Evolutionary conservation across 805 yeast species (phyloP), one percentile per base, ranked within the genome.

Genomic region (Yarrowia sp.): DNA sequence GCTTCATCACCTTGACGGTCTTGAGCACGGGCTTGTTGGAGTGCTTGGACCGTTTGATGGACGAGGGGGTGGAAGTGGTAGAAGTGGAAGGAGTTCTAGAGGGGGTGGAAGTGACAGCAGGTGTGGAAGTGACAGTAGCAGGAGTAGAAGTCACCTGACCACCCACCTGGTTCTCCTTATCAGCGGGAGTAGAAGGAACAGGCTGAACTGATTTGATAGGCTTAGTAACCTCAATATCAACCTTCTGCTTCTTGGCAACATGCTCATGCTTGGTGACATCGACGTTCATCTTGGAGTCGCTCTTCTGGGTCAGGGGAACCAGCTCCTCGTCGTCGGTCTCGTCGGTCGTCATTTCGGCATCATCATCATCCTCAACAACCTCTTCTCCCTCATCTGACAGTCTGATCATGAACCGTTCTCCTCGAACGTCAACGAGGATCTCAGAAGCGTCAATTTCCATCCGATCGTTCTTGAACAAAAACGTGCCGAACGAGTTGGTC

Each of bases 401-500:
- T 71, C 87, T 87, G 38, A 88, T 77, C 59, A 86, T 74, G 0
- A 85, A 78, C 16, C 85, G 75, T 68, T 87, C 86, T n/a, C 90
- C 89, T 72, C 91, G 87, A 67, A 94, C 83, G 74, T 91, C 94
- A 66, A 93, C 73, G 22, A 87, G 78, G 8, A 90, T 81, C 50
- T 89, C 89, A 56, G 84, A 19, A 9, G 67, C 43, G n/a, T 63
- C 67, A 4, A 63, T 56, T 35, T 63, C 67, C 56, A 63, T 63
- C 3, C 56, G 46, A 32, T 63, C 67, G 32, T 63, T 49, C 16
- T 63, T 63, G 56, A 63, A 63, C 40, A 63, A 48, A 16, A 63
- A 63, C 12, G 56, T 49, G 15, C 67, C 67, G 14, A 59, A 59
- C 8, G 43, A 36, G 10, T 4, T 38, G 40, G 12, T 38, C 40